Base-by-base conservation (phyloP, 768 basidiomycete species). In the Hemileccinum rubropunctum region DNA sequence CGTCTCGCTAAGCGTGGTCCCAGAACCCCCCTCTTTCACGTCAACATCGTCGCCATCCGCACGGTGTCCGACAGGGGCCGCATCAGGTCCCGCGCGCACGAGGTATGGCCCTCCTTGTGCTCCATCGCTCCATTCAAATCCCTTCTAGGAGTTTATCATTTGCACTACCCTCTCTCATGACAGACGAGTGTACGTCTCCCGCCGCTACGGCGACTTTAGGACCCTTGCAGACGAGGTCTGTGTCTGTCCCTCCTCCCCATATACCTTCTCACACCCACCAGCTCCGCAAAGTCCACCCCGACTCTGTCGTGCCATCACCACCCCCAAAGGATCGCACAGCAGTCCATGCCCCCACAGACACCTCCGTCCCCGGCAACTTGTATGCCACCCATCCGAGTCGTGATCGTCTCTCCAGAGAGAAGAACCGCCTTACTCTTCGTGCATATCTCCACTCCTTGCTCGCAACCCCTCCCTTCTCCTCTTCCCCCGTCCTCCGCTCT, bases 161-260 rank as follows among this genome's bases (percentile, higher is more conserved):
- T 83, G 92, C 27, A 98, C 95, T 0, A 78, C 86, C 14, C 78
- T 93, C 36, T 79, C 83, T 6, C 76, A 81, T 13, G 77, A 77
- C 54, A 77, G 75, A 3, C 94, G 97, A 56, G 78, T 92, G 2
- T 93, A 83, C 67, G 97, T 98, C 5, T 89, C 92, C 1, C 79
- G 97, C 50, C 78, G 97, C 55, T 94, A 98, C 65, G 95, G 95
- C 7, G 97, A 99, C 66, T 99, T 99, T 68, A 86, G 76, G 64
- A 88, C 92, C 2, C 78, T 99, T 15, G 84, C 86, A 2, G 79
- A 84, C 42, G 92, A 97, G 76, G 94, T 89, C 56, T 18, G 77
- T 64, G 18, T 28, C 8, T 33, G 30, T 11, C 26, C 10, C 27
- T 39, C 20, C 15, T 32, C 23, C 28, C 44, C 28, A 27, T n/a